Conservation (phyloP, 805 yeast genomes). For the Jamesozyma piceae region DNA sequence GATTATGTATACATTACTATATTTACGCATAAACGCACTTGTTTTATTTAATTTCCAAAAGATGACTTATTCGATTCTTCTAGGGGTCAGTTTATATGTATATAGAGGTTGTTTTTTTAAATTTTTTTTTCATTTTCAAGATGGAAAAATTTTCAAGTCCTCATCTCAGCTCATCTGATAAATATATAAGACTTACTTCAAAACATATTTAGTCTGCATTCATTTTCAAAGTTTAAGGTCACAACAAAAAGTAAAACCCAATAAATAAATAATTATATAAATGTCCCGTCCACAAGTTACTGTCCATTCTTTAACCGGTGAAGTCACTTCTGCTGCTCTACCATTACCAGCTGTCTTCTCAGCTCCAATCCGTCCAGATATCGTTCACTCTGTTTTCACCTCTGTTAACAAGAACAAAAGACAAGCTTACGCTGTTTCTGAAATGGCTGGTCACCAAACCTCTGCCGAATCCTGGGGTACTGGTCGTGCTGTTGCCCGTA, state of each 20-base stretch:
- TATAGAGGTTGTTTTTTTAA: too few species aligned
- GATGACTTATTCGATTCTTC: slow-evolving; percentile 99
- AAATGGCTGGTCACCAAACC: slow-evolving; percentile 99
- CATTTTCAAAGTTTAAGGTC: slow-evolving; percentile 99
- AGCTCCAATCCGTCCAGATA: slow-evolving; percentile 99
- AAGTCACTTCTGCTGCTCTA: slow-evolving; percentile 71
- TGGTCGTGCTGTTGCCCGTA: slow-evolving; percentile 99
- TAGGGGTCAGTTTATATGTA: slow-evolving; percentile 98
- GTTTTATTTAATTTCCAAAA: too few species aligned
- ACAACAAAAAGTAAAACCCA: slow-evolving; percentile 99
- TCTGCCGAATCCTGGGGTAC: slow-evolving; percentile 99
- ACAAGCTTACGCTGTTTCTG: slow-evolving; percentile 99
- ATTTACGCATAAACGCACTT: too few species aligned
- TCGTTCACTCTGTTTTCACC: slow-evolving; percentile 97
- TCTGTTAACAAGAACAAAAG: slow-evolving; percentile 99
- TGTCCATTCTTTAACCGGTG: slow-evolving; percentile 83
- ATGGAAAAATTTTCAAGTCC: too few species aligned
- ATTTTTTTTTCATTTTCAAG: too few species aligned
- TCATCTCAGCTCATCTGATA: slow-evolving; percentile 95
- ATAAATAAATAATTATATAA: slow-evolving; percentile 92
- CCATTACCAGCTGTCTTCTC: slow-evolving; percentile 97
- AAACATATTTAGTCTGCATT: slow-evolving; percentile 99
- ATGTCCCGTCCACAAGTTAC: slow-evolving; percentile 92
- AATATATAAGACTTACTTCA: slow-evolving; percentile 99
- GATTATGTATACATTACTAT: background rate